Base-by-base conservation (phyloP, 139 green algal genomes). In the Chloropicon primus region DNA sequence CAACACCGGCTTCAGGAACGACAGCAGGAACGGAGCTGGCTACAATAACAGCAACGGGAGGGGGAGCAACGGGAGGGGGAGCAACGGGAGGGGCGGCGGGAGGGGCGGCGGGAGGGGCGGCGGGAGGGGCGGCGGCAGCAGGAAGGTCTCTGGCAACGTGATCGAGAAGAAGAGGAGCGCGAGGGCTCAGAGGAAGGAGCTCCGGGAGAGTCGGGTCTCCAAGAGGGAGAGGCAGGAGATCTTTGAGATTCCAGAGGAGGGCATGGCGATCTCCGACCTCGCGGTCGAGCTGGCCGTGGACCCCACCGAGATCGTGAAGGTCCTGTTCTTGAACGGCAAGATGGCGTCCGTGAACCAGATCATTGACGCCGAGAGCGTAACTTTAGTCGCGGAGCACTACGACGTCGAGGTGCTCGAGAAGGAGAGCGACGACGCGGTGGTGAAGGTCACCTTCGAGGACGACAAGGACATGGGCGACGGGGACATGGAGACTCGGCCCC, bases 241-340 rank as follows among this genome's bases (percentile, higher is more conserved):
- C 62, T 92, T 98, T 24, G 94, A 98, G 81, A 89, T 98, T 2
- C 89, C 89, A 1, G 72, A 89, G 0, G 89, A 95, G 78, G 95
- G 95, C 27, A 92, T 99, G 90, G 80, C 76, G 1, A 84, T 98
- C 53, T 77, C 83, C 2, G 92, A 95, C 25, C 87, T 99, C 53
- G 91, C 92, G 0, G 78, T 85, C 17, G 54, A 82, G 28, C 86
- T 98, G 24, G 92, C 94, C 24, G 81, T 96, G 24, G 85, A 87
- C 25, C 80, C 89, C 17, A 84, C 81, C 1, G 92, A 98, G 71
- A 81, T 99, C 5, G 88, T 99, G 72, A 92, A 92, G 75, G 81
- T 84, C 0, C 91, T 99, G 10, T 99, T 99, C 89, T 93, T 97
- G 89, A 96, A 96, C 83, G 95, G 95, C 53, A 91, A 98, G 75